Percentiles rank a stretch among this genome's conserved stretches.
Evolutionary conservation across 371 early-diverging fungal species (phyloP).

Genomic region (Syncephalis fuscata): DNA sequence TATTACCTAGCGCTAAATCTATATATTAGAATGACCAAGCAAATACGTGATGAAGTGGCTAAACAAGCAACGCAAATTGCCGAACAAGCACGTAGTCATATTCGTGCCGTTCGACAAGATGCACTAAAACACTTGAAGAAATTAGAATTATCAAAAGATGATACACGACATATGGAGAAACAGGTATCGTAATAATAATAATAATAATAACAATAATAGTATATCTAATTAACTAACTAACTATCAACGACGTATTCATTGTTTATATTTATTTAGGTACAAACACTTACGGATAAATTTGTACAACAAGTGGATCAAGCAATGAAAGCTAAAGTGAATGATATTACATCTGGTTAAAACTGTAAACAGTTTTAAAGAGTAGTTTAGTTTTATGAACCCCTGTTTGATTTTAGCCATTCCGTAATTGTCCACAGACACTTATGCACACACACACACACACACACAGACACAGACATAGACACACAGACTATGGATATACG

Average conservation of each 20-base stretch:
- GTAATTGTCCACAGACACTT: too few relatives aligned
- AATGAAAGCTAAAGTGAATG: conserved; percentile 52
- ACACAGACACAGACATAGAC: too few relatives aligned
- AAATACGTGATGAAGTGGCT: conserved; percentile 53
- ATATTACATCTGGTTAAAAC: conserved; percentile 28
- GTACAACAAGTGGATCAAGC: conserved; percentile 49
- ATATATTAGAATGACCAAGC: conserved; percentile 44
- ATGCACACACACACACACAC: too few relatives aligned
- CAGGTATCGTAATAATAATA: too few relatives aligned
- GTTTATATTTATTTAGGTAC: too few relatives aligned
- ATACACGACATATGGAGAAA: conserved; percentile 39
- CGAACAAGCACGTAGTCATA: conserved; percentile 48
- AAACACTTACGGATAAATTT: conserved; percentile 48
- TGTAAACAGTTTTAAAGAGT: background rate
- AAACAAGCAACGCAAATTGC: conserved; percentile 45
- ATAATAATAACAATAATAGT: background rate
- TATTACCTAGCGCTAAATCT: background rate
- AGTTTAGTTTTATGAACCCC: too few relatives aligned
- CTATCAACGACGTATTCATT: too few relatives aligned
- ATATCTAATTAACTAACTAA: too few relatives aligned
- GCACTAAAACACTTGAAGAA: conserved; percentile 59
- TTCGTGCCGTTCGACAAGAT: conserved; percentile 51
- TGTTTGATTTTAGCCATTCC: too few relatives aligned
- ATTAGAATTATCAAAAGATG: conserved; percentile 38
- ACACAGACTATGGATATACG: too few relatives aligned